Conservation (phyloP, 805 yeast species). For the Diddensiella caesifluorescens region DNA sequence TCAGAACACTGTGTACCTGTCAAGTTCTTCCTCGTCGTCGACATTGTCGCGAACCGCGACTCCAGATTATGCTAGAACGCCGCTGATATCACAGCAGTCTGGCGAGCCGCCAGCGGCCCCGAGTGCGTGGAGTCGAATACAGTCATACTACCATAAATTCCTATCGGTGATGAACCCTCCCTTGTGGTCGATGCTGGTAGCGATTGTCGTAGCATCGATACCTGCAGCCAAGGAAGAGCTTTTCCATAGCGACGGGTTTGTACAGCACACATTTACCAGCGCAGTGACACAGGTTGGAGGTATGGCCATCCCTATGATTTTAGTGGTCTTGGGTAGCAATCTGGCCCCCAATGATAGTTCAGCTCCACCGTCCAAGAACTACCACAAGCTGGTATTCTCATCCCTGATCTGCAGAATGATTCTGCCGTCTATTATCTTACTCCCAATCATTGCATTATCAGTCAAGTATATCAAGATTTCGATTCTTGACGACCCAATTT, state of each 20-base stretch:
- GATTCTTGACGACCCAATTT: constrained; percentile 51
- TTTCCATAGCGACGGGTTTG: constrained; percentile 42
- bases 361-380: constrained; percentile 35
- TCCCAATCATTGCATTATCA: constrained; percentile 48
- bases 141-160: no score
- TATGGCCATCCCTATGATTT: constrained; percentile 56
- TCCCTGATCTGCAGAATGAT: constrained; percentile 56
- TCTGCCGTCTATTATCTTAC: constrained; percentile 48
- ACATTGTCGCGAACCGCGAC: neutral
- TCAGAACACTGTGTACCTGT: constrained; percentile 2
- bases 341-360: constrained; percentile 50
- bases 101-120: no score
- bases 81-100: no score
- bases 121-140: no score
- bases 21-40: neutral
- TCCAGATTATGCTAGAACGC: no score
- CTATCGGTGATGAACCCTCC: constrained; percentile 55
- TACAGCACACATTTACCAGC: constrained; percentile 47
- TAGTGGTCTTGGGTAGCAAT: constrained; percentile 57
- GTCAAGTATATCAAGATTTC: constrained; percentile 48
- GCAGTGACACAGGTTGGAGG: constrained; percentile 50
- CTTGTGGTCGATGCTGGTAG: constrained; percentile 54
- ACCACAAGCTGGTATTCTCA: constrained; percentile 44
- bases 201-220: constrained; percentile 55
- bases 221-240: constrained; percentile 43